phyloP scores from a whole-genome alignment of 2,329 filamentous ascomycete genomes.

The Pseudogymnoascus sp. region DNA sequence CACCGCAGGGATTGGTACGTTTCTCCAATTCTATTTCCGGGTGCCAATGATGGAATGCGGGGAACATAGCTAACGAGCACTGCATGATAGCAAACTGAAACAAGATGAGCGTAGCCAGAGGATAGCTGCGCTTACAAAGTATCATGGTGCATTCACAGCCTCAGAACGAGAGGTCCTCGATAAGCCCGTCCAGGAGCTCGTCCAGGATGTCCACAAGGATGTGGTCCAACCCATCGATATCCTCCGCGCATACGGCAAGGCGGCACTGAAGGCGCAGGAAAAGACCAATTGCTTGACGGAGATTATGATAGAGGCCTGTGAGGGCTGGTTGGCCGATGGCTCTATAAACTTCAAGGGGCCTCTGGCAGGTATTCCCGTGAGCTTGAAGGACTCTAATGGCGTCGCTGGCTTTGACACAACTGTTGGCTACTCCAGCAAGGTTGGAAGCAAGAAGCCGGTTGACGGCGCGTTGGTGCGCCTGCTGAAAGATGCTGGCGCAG shows the following conservation, averaged over 20 bases:
- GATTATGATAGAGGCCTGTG: conserved; percentile 69
- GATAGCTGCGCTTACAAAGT: conserved; percentile 58
- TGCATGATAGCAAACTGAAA: conserved; percentile 58
- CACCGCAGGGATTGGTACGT: conserved; percentile 27
- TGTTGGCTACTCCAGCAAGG: conserved; percentile 69
- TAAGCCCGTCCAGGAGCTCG: conserved; percentile 68
- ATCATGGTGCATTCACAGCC: conserved; percentile 56
- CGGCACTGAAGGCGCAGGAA: conserved; percentile 72
- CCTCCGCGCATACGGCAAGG: conserved; percentile 79
- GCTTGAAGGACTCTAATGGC: conserved; percentile 71
- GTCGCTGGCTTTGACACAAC: conserved; percentile 78
- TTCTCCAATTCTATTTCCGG: conserved; percentile 7
- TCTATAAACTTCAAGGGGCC: conserved; percentile 68
- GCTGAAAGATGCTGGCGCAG: conserved; percentile 77
- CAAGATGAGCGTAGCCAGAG: conserved; percentile 64
- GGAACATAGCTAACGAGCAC: background rate
- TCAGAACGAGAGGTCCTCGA: conserved; percentile 60
- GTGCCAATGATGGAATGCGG: background rate
- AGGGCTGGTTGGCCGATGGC: conserved; percentile 55
- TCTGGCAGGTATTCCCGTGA: conserved; percentile 78
- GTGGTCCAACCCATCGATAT: conserved; percentile 59
- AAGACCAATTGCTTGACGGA: conserved; percentile 89
- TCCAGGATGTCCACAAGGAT: conserved; percentile 67
- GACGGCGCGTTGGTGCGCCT: conserved; percentile 70
- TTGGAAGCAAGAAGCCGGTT: conserved; percentile 57